Evolutionary conservation across 768 basidiomycete species (phyloP).

Genomic region (Botryobasidium botryosum): DNA sequence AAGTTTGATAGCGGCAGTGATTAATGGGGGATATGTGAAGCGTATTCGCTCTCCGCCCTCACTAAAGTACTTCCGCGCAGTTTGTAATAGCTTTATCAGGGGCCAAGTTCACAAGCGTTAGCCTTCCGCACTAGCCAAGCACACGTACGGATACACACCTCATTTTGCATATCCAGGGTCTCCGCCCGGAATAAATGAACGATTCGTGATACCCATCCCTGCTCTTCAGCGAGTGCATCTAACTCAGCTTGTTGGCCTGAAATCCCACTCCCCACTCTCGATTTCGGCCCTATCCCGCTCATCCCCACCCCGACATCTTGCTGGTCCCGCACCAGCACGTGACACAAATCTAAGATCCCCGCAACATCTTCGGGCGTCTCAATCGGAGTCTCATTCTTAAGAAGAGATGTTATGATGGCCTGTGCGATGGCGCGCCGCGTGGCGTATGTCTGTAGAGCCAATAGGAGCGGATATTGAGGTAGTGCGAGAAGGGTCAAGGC

Average conservation of each 20-base stretch:
- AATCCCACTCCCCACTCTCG: slow-evolving; percentile 5
- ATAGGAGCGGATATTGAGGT: slow-evolving; percentile 71
- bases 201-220: slow-evolving; percentile 98
- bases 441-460: slow-evolving; percentile 72
- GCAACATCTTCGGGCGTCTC: slow-evolving; percentile 89
- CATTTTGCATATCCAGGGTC: slow-evolving; percentile 73
- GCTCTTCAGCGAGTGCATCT: slow-evolving; percentile 93
- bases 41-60: slow-evolving; percentile 89
- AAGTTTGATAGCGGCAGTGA: slow-evolving; percentile 82
- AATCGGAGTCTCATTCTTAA: slow-evolving; percentile 93
- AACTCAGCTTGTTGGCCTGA: slow-evolving; percentile 31
- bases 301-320: slow-evolving; percentile 6
- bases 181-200: slow-evolving; percentile 88
- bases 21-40: slow-evolving; percentile 91
- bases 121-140: not conserved
- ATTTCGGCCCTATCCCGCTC: not conserved
- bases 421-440: slow-evolving; percentile 88
- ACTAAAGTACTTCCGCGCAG: slow-evolving; percentile 77
- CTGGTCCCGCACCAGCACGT: slow-evolving; percentile 29
- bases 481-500: slow-evolving; percentile 95
- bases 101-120: not conserved
- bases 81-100: slow-evolving; percentile 58
- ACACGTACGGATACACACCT: slow-evolving; percentile 36
- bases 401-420: slow-evolving; percentile 80
- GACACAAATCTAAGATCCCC: slow-evolving; percentile 82